Conservation (phyloP, 2,329 filamentous ascomycete genomes). For the Cytospora leucostoma region DNA sequence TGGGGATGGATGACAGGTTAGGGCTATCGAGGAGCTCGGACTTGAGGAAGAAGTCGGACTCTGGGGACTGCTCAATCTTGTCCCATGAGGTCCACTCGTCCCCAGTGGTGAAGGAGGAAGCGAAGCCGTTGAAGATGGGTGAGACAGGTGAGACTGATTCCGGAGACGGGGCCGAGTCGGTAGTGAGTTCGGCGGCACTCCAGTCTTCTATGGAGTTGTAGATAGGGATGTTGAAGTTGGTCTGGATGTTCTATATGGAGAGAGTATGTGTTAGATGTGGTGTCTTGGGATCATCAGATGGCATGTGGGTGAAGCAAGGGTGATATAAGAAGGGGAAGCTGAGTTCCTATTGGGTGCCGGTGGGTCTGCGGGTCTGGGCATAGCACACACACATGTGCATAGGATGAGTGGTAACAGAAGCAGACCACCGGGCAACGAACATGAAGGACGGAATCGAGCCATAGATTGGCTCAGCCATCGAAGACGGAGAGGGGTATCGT, state of each 20-base stretch:
- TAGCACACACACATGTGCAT: constrained; percentile 5
- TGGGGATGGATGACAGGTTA: constrained; percentile 33
- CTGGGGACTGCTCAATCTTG: constrained; percentile 34
- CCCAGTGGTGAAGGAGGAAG: constrained; percentile 35
- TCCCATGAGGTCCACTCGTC: constrained; percentile 38
- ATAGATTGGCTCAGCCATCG: not conserved
- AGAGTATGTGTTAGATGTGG: not conserved
- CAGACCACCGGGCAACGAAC: constrained; percentile 10
- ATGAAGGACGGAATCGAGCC: not conserved
- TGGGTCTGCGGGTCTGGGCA: constrained; percentile 17
- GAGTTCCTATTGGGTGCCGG: not conserved
- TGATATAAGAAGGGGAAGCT: constrained; percentile 9
- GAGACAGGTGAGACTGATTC: constrained; percentile 35
- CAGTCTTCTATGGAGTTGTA: constrained; percentile 37
- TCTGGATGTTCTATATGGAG: constrained; percentile 13
- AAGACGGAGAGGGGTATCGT: constrained; percentile 7
- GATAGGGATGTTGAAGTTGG: constrained; percentile 19
- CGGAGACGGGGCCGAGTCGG: constrained; percentile 41
- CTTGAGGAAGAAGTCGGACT: constrained; percentile 37
- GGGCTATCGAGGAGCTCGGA: constrained; percentile 36
- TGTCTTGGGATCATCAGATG: not conserved
- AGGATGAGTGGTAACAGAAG: constrained; percentile 16
- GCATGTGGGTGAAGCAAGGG: not conserved
- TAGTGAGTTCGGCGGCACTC: constrained; percentile 37
- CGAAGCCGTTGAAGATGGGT: constrained; percentile 36